phyloP scores from a whole-genome alignment of 768 basidiomycete species.

The Kwoniella pini region DNA sequence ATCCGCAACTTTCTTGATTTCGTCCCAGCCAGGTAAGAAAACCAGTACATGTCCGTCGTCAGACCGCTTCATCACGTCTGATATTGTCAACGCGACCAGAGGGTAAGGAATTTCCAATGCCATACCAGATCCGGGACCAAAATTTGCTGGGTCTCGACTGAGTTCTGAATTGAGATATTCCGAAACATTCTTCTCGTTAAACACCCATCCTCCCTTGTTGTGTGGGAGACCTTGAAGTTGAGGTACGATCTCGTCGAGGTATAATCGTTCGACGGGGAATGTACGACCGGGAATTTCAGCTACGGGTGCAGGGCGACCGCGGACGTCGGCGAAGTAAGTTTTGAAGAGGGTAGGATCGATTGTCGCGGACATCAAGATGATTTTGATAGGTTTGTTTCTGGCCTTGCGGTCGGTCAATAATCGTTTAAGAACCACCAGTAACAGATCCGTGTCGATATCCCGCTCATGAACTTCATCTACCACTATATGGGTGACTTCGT shows the following conservation, averaged over 20 bases:
- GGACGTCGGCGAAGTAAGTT: conserved; percentile 69
- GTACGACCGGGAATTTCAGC: conserved; percentile 87
- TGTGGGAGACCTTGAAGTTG: conserved; percentile 56
- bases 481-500: conserved; percentile 81
- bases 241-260: conserved; percentile 74
- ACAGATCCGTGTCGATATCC: conserved; percentile 86
- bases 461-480: conserved; percentile 97
- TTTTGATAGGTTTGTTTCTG: conserved; percentile 71
- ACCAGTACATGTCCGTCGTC: conserved; percentile 84
- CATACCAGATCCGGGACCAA: conserved; percentile 53
- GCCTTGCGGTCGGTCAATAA: conserved; percentile 72
- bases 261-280: conserved; percentile 79
- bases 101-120: conserved; percentile 78
- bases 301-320: conserved; percentile 65
- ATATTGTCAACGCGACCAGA: conserved; percentile 76
- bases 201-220: conserved; percentile 63
- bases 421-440: conserved; percentile 85
- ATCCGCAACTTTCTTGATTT: conserved; percentile 73
- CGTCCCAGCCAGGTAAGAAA: conserved; percentile 65
- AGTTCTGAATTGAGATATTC: conserved; percentile 75
- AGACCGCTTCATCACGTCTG: conserved; percentile 71
- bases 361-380: conserved; percentile 94
- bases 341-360: conserved; percentile 89
- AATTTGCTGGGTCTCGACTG: conserved; percentile 53
- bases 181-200: conserved; percentile 67